phyloP scores from a whole-genome alignment of 495 filamentous ascomycete genomes.

The Tuber borchii region DNA sequence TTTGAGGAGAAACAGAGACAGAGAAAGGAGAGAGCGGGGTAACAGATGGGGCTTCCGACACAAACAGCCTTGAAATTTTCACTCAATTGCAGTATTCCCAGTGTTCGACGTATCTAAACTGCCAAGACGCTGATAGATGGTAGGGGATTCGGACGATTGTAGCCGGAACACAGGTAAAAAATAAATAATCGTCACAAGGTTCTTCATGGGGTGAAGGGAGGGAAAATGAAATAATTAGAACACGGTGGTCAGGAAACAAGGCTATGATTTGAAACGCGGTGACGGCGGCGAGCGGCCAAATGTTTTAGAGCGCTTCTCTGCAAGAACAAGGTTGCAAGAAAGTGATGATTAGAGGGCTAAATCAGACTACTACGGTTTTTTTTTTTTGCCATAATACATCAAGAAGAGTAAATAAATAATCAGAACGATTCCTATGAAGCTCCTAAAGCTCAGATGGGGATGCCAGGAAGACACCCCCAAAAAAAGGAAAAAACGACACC shows the following conservation, averaged over 20 bases:
- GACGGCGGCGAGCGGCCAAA: constrained; percentile 34
- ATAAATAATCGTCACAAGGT: constrained; percentile 28
- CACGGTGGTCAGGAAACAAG: constrained; percentile 21
- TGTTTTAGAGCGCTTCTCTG: not conserved
- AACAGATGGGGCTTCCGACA: constrained; percentile 39
- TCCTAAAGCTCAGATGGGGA: constrained; percentile 4
- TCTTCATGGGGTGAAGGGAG: not conserved
- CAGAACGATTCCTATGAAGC: not conserved
- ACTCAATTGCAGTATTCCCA: constrained; percentile 33
- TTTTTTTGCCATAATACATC: not conserved
- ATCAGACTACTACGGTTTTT: not conserved
- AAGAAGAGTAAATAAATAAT: not conserved
- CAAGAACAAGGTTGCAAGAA: not conserved
- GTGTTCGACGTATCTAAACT: constrained; percentile 32
- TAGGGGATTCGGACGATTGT: constrained; percentile 14
- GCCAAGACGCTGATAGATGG: constrained; percentile 25
- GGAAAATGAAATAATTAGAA: not conserved
- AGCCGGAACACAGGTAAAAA: constrained; percentile 21
- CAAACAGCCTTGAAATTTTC: constrained; percentile 34
- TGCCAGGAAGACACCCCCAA: constrained; percentile 15
- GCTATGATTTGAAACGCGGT: constrained; percentile 35
- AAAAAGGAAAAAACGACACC: constrained; percentile 23
- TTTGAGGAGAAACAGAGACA: not conserved
- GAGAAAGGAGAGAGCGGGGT: constrained; percentile 27
- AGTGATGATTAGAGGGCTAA: not conserved